These are phyloP conservation scores for Eimeria falciformis DNA, from an alignment of 169 alveolate species.

Conservation along the genomic window DNA sequence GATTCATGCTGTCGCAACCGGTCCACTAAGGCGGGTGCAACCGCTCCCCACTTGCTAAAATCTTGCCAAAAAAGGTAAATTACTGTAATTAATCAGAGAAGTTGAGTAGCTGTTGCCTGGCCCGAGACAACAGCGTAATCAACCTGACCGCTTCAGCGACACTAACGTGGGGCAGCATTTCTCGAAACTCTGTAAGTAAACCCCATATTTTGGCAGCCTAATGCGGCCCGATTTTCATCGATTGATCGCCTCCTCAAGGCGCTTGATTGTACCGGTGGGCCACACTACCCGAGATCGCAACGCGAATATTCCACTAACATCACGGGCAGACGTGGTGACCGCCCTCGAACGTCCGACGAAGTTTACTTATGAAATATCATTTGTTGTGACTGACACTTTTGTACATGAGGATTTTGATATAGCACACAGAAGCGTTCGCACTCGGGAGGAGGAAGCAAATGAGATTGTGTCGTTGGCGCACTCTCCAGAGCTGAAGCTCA, in stretches of 20 bases:
- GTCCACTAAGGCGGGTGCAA: too few relatives aligned
- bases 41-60: too few relatives aligned
- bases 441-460: constrained; percentile 22
- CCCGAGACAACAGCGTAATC: too few relatives aligned
- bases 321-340: background rate
- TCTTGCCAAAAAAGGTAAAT: too few relatives aligned
- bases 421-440: background rate
- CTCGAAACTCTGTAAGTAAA: too few relatives aligned
- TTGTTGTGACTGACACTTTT: constrained; percentile 39
- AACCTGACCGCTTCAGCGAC: too few relatives aligned
- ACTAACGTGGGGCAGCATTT: too few relatives aligned
- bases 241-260: constrained; percentile 9
- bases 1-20: too few relatives aligned
- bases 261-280: background rate
- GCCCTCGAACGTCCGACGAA: constrained; percentile 24
- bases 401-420: constrained; percentile 21
- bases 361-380: background rate
- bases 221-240: constrained; percentile 46
- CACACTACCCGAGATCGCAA: background rate
- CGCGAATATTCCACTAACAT: background rate
- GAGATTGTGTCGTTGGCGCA: constrained; percentile 25
- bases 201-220: too few relatives aligned
- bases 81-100: too few relatives aligned
- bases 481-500: constrained; percentile 23
- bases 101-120: too few relatives aligned